Conservation (phyloP, 345 rosid genomes). For the Cochlearia excelsa region DNA sequence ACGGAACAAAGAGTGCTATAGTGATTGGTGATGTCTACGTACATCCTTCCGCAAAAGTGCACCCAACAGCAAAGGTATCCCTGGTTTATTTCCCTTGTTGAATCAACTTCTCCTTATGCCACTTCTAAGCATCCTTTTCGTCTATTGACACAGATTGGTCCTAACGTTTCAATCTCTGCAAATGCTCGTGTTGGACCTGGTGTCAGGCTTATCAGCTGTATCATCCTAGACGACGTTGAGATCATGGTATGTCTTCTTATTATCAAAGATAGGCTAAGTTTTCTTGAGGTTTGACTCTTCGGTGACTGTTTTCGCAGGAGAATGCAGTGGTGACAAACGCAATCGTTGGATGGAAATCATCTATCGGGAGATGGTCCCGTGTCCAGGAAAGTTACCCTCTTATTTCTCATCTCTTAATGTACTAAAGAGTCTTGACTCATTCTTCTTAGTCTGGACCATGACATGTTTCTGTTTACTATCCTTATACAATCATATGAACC, state of each 20-base stretch:
- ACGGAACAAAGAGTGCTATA: slow-evolving; percentile 65
- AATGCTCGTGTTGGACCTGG: slow-evolving; percentile 95
- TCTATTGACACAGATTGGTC: slow-evolving; percentile 75
- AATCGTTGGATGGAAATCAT: slow-evolving; percentile 91
- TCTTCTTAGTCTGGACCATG: slow-evolving; percentile 9
- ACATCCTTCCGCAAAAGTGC: slow-evolving; percentile 97
- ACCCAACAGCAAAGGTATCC: slow-evolving; percentile 88
- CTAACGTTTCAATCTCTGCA: slow-evolving; percentile 84
- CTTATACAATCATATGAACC: slow-evolving; percentile 14
- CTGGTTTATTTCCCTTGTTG: slow-evolving; percentile 8
- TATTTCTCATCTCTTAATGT: background rate
- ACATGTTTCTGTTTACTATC: background rate
- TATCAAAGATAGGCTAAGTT: background rate
- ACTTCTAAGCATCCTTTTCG: slow-evolving; percentile 5
- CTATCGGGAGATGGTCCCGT: slow-evolving; percentile 93
- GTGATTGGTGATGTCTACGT: slow-evolving; percentile 78
- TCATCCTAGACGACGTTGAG: slow-evolving; percentile 88
- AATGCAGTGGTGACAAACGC: slow-evolving; percentile 84
- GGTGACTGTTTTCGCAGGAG: slow-evolving; percentile 50
- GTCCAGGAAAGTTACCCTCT: slow-evolving; percentile 56
- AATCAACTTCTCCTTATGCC: background rate
- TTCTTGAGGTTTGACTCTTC: slow-evolving; percentile 21
- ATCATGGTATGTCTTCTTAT: slow-evolving; percentile 54
- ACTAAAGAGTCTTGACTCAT: slow-evolving; percentile 14
- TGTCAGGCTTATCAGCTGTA: slow-evolving; percentile 84